Conservation (phyloP, 495 filamentous ascomycete genomes). For the Trichoderma asperelloides region DNA sequence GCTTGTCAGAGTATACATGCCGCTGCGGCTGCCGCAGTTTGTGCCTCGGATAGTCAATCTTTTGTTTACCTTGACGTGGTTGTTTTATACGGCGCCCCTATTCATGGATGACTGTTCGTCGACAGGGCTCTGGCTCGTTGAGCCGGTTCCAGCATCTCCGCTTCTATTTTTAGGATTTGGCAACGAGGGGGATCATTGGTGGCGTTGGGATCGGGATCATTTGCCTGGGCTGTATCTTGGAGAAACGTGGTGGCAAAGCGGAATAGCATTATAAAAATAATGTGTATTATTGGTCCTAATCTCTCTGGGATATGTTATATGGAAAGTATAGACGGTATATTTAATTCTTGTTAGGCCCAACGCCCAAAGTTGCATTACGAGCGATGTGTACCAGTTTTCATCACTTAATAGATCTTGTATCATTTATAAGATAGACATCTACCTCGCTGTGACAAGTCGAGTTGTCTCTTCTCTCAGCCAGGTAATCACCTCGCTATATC, state of each 20-base stretch:
- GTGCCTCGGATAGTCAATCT: conserved; percentile 42
- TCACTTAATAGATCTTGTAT: neutral
- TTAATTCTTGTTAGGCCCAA: neutral
- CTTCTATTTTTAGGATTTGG: conserved; percentile 46
- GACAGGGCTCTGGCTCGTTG: conserved; percentile 55
- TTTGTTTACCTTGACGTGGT: conserved; percentile 46
- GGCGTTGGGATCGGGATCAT: conserved; percentile 43
- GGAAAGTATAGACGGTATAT: neutral
- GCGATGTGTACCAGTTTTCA: too few species aligned
- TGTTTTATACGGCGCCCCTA: conserved; percentile 41
- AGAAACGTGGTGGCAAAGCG: conserved; percentile 56
- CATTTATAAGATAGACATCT: neutral
- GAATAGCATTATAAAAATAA: conserved; percentile 35
- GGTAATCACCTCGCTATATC: conserved; percentile 46
- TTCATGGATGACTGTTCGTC: conserved; percentile 55
- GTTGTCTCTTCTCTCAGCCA: conserved; percentile 50
- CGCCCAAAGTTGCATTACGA: too few species aligned
- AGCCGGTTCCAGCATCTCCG: conserved; percentile 59
- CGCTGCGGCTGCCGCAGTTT: conserved; percentile 23
- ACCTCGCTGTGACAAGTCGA: conserved; percentile 17
- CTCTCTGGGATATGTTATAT: neutral
- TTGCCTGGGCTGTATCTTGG: conserved; percentile 42
- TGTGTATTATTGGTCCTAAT: neutral
- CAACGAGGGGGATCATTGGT: conserved; percentile 40
- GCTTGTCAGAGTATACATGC: conserved; percentile 14